phyloP scores from a whole-genome alignment of 805 yeast species.

The Saccharomyces kudriavzevii region DNA sequence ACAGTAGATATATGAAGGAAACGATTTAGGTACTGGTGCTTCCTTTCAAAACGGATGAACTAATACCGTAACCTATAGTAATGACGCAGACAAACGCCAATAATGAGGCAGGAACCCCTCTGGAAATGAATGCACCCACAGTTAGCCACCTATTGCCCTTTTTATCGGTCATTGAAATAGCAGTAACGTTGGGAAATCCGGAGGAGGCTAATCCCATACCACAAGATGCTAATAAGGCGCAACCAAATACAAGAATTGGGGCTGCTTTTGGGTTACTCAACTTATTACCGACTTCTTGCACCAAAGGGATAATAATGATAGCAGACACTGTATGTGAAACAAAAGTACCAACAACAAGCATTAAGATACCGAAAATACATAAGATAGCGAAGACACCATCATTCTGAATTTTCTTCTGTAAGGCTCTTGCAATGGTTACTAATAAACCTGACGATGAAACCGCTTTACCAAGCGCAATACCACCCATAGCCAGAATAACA shows the following conservation, averaged over 20 bases:
- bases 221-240: constrained; percentile 68
- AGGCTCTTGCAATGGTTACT: constrained; percentile 61
- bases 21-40: not conserved
- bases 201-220: constrained; percentile 98
- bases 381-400: constrained; percentile 60
- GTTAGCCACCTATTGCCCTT: constrained; percentile 82
- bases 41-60: constrained; percentile 37
- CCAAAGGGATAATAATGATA: constrained; percentile 80
- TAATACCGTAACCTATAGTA: constrained; percentile 72
- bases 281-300: constrained; percentile 74
- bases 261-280: constrained; percentile 67
- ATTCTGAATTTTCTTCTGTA: constrained; percentile 58
- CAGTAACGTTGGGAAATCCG: constrained; percentile 98
- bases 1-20: not conserved
- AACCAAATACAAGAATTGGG: constrained; percentile 34
- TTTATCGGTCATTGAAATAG: constrained; percentile 87
- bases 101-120: constrained; percentile 85
- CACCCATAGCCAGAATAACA: constrained; percentile 94
- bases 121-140: constrained; percentile 71
- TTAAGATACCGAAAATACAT: constrained; percentile 73
- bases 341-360: constrained; percentile 83
- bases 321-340: constrained; percentile 97
- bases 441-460: constrained; percentile 87
- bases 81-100: constrained; percentile 65
- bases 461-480: constrained; percentile 87